Evolutionary conservation across 2,329 filamentous ascomycete genomes (phyloP).

Genomic region (Paraphaeosphaeria minitans): DNA sequence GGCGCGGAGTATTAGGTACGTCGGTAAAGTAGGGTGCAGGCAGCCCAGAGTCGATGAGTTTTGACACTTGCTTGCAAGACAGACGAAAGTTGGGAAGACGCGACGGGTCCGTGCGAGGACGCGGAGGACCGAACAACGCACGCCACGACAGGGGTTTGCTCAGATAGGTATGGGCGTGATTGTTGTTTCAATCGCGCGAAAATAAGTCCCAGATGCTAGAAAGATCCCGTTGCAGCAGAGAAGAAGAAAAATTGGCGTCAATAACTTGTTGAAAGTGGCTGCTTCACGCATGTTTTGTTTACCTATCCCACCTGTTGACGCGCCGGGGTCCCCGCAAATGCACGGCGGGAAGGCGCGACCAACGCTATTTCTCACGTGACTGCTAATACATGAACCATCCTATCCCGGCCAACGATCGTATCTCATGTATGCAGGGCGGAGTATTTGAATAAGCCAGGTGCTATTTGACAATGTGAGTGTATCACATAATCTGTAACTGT

Average conservation of each 20-base stretch:
- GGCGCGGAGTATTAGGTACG: slow-evolving; percentile 12
- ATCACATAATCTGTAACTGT: not conserved
- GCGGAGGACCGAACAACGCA: slow-evolving; percentile 3
- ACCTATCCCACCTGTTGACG: slow-evolving; percentile 1
- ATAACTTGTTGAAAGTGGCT: not conserved
- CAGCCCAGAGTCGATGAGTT: slow-evolving; percentile 24
- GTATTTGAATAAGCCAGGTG: not conserved
- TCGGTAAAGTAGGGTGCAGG: slow-evolving; percentile 14
- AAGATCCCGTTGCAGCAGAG: slow-evolving; percentile 3
- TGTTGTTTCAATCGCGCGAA: slow-evolving; percentile 10
- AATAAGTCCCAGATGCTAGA: slow-evolving; percentile 7
- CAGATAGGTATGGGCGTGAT: slow-evolving; percentile 8
- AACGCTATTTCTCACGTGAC: slow-evolving; percentile 12
- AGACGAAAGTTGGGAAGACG: slow-evolving; percentile 26
- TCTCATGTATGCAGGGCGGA: slow-evolving; percentile 13
- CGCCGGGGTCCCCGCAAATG: not conserved
- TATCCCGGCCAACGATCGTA: not conserved
- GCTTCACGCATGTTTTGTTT: slow-evolving; percentile 2
- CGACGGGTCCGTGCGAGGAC: slow-evolving; percentile 16
- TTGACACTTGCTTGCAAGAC: slow-evolving; percentile 26
- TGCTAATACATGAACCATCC: slow-evolving; percentile 3
- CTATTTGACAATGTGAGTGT: not conserved
- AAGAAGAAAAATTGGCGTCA: not conserved
- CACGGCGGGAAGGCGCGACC: not conserved
- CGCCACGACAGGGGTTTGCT: slow-evolving; percentile 5